Evolutionary conservation across 2,329 filamentous ascomycete genomes (phyloP).

Genomic region (Monilinia aucupariae): DNA sequence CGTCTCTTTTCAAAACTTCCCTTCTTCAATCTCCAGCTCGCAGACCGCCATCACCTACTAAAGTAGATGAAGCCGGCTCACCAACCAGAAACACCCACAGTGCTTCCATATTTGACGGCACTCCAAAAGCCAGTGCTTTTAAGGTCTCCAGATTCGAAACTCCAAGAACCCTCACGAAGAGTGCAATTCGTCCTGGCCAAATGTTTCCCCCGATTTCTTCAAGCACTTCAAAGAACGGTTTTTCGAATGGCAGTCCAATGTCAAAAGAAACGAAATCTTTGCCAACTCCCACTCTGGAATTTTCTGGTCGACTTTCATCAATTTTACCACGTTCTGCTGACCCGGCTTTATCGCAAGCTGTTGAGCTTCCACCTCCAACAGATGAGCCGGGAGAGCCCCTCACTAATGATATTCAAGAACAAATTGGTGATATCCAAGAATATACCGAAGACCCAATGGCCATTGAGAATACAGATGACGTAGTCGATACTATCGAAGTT

Average conservation of each 20-base stretch:
- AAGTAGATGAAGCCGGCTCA: constrained; percentile 32
- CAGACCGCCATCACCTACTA: constrained; percentile 34
- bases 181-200: constrained; percentile 24
- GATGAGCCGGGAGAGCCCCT: constrained; percentile 19
- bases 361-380: constrained; percentile 13
- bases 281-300: constrained; percentile 26
- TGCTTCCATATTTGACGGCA: constrained; percentile 24
- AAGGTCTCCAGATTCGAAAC: constrained; percentile 34
- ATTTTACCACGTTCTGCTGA: constrained; percentile 37
- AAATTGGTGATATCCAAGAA: constrained; percentile 10
- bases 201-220: constrained; percentile 26
- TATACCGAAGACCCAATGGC: constrained; percentile 18
- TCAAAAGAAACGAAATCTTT: not conserved
- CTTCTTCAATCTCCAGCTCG: constrained; percentile 35
- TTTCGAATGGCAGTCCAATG: constrained; percentile 12
- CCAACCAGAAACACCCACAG: constrained; percentile 24
- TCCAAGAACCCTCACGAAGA: constrained; percentile 30
- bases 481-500: constrained; percentile 17
- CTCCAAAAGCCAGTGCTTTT: constrained; percentile 30
- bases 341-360: constrained; percentile 22
- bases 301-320: constrained; percentile 39
- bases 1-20: constrained; percentile 30
- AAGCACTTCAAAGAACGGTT: constrained; percentile 10
- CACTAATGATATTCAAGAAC: constrained; percentile 9
- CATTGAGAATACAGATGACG: constrained; percentile 21